Evolutionary conservation across 257 asterid species (phyloP).

Genomic region (Rhazya stricta): DNA sequence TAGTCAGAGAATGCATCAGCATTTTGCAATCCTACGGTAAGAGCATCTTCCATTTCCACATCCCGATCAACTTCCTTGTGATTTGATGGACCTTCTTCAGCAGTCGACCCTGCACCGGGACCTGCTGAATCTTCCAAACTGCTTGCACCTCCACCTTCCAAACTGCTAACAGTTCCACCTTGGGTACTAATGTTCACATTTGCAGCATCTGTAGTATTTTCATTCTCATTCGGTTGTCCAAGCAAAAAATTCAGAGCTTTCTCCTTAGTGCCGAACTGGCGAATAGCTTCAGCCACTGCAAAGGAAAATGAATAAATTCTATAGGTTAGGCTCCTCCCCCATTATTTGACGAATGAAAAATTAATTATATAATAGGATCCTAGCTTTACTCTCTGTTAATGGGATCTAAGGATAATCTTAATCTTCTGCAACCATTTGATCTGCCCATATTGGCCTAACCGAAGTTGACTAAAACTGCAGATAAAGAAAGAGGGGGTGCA

Average conservation of each 20-base stretch:
- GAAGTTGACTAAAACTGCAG: not conserved
- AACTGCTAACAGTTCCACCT: slow-evolving; percentile 1
- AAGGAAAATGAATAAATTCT: slow-evolving; percentile 3
- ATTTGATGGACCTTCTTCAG: slow-evolving; percentile 30
- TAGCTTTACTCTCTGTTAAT: not conserved
- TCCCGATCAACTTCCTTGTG: slow-evolving; percentile 35
- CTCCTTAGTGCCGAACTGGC: slow-evolving; percentile 39
- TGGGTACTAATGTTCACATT: slow-evolving; percentile 15
- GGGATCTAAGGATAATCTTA: not conserved
- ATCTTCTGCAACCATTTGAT: not conserved
- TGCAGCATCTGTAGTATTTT: slow-evolving; percentile 5
- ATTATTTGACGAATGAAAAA: not conserved
- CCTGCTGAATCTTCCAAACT: slow-evolving; percentile 18
- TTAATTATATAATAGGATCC: too few species aligned
- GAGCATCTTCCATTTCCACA: slow-evolving; percentile 71
- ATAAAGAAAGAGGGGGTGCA: not conserved
- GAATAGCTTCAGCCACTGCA: slow-evolving; percentile 57
- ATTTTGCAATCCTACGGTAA: slow-evolving; percentile 55
- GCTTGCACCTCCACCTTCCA: slow-evolving; percentile 10
- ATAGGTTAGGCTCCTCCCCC: not conserved
- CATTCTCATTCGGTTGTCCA: slow-evolving; percentile 21
- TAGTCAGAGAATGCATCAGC: slow-evolving; percentile 79
- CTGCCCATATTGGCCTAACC: not conserved
- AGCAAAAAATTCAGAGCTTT: slow-evolving; percentile 50
- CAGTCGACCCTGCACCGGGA: slow-evolving; percentile 13